Evolutionary conservation across 768 basidiomycete genomes (phyloP), one percentile per base, ranked within the genome.

Genomic region (Gymnopilus dilepis): DNA sequence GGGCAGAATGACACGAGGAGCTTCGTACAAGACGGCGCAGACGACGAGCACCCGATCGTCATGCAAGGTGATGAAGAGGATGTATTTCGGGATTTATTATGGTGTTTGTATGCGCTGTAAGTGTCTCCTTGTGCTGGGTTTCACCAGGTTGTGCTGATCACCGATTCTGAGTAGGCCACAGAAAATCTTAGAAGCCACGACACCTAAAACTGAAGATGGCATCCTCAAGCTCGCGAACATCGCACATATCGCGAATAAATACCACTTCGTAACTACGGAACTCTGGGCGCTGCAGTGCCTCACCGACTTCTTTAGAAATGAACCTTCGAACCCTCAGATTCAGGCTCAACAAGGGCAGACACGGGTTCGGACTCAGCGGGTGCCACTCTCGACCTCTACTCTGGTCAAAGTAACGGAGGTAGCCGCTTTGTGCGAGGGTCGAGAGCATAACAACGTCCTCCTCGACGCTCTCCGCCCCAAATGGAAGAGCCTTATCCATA

Each of bases 221-320:
- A 75, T 76, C 58, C 67, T 74, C 13, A 81, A 76, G 60, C 69
- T 85, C 50, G 76, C 80, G 43, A 75, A 80, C 59, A 80, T 84
- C 57, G 78, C 82, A 21, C 80, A 80, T 15, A 80, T 86, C 61
- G 78, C 84, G 2, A 82, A 86, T 73, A 86, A 86, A 59, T 86
- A 86, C 67, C 80, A 84, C 51, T 86, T 85, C 68, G 74, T 75
- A 21, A 78, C 77, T 13, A 80, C 80, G 45, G 84, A 86, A 69
- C 67, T 59, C 24, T 86, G 84, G 84, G 80, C 82, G 0, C 70
- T 83, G 43, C 59, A 72, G 37, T 78, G 78, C 71, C 55, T 72
- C 69, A 52, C 61, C 66, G 43, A 38, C 72, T 65, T 54, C 54
- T 37, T 59, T 1, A 56, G 41, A 2, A 38, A 19, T 22, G 33